These are phyloP conservation scores for Fusarium bactridioides DNA, from an alignment of 2,329 filamentous ascomycete genomes.

Conservation along the genomic window DNA sequence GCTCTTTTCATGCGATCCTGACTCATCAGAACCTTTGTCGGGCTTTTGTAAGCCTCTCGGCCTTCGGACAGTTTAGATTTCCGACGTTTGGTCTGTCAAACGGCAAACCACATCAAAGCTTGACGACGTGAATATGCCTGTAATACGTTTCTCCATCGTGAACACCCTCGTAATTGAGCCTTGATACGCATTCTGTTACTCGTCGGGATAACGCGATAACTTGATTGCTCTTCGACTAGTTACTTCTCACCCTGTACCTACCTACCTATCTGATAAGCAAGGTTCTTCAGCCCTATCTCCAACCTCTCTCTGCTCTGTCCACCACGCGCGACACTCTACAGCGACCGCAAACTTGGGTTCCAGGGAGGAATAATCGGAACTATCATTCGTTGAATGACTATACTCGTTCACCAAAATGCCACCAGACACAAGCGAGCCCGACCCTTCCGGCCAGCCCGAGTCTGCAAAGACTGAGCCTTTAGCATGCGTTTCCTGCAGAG, in stretches of 20 bases:
- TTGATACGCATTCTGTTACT: neutral
- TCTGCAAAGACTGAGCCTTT: slow-evolving; percentile 57
- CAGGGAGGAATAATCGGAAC: neutral
- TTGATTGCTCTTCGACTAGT: neutral
- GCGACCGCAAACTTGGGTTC: neutral
- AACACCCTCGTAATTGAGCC: slow-evolving; percentile 9
- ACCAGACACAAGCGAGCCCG: slow-evolving; percentile 35
- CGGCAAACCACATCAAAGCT: slow-evolving; percentile 27
- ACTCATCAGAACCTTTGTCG: slow-evolving; percentile 29
- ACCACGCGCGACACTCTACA: neutral
- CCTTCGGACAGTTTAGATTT: slow-evolving; percentile 36
- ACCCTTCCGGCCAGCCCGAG: slow-evolving; percentile 24
- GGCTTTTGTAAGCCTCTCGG: slow-evolving; percentile 35
- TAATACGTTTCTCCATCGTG: slow-evolving; percentile 6
- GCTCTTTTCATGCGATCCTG: slow-evolving; percentile 7
- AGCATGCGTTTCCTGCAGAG: slow-evolving; percentile 84
- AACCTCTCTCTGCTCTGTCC: neutral
- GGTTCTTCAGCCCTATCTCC: neutral
- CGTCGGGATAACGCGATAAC: neutral
- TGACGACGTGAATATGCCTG: slow-evolving; percentile 26
- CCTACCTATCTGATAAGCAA: slow-evolving; percentile 4
- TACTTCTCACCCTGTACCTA: neutral
- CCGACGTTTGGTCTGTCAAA: slow-evolving; percentile 19
- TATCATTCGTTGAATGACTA: slow-evolving; percentile 23
- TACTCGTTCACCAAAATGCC: slow-evolving; percentile 21